Evolutionary conservation across 352 stramenopile genomes (phyloP).

Genomic region (Phytophthora fragariae): DNA sequence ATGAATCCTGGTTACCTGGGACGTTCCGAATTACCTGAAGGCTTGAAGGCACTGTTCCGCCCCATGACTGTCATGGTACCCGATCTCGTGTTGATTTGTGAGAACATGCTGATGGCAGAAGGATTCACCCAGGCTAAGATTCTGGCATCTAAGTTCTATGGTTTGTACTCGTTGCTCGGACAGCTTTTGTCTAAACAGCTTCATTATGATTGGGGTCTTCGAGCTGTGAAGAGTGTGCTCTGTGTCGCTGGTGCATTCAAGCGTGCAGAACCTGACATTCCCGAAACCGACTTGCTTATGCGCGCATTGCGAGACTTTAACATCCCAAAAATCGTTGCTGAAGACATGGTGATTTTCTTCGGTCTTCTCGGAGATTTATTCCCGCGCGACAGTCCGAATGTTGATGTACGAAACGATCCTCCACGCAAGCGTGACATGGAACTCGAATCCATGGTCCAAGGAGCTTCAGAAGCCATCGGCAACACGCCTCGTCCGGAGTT

Average conservation of each 20-base stretch:
- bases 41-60: constrained; percentile 95
- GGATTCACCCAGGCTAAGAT: constrained; percentile 96
- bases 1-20: constrained; percentile 98
- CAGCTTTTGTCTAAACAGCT: constrained; percentile 95
- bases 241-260: constrained; percentile 96
- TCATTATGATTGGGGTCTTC: constrained; percentile 96
- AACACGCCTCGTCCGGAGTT: constrained; percentile 87
- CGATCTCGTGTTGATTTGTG: constrained; percentile 96
- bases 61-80: constrained; percentile 98
- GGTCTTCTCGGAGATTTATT: constrained; percentile 96
- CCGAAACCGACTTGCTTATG: constrained; percentile 95
- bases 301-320: constrained; percentile 97
- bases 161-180: constrained; percentile 93
- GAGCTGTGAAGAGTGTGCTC: constrained; percentile 95
- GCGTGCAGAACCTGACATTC: constrained; percentile 92
- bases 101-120: constrained; percentile 98
- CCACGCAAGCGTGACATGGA: constrained; percentile 93
- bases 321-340: constrained; percentile 96
- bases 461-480: constrained; percentile 77
- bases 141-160: constrained; percentile 96
- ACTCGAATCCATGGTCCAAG: constrained; percentile 92
- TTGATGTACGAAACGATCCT: constrained; percentile 92
- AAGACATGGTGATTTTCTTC: constrained; percentile 97
- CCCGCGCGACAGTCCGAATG: constrained; percentile 85
- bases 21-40: constrained; percentile 94